Evolutionary conservation across 164 flowering plant species (phyloP), one percentile per base, ranked within the genome.

Genomic region (Kingdonia uniflora): DNA sequence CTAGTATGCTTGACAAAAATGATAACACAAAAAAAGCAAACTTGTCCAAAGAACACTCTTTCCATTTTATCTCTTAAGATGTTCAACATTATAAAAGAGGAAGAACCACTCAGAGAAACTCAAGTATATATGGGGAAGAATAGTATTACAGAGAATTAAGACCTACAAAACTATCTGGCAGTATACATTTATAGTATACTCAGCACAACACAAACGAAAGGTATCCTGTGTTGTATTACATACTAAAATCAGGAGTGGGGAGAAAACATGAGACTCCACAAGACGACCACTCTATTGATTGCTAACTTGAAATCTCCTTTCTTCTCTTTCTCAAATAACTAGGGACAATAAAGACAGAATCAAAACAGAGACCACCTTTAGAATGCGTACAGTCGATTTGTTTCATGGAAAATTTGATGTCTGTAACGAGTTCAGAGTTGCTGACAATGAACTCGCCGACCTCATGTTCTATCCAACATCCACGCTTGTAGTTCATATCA

Each of bases 371-470:
- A 1, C 95, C 95, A 19, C 88, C 95, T 74, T 87, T 87, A 5
- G 84, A 73, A 54, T 87, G 96, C 8, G 91, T 87, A 67, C 95
- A 87, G 58, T 87, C 95, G 35, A 87, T 87, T 63, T 87, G 96
- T 41, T 65, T 66, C 87, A 87, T 72, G 11, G 92, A 87, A 42
- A 81, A 84, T 49, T 76, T 84, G 52, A 87, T 56, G 59, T 70
- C 74, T 25, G 66, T 68, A 0, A 66, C 59, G 5, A 37, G 21
- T 11, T 62, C 53, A 0, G 69, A 38, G 23, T 69, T 58, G 1
- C 52, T 60, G 10, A 87, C 77, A 1, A 61, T 26, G 52, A 87
- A 84, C 49, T 80, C 82, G 15, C 96, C 96, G 0, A 70, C 87
- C 56, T 80, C 65, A 56, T 80, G 72, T 23, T 61, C 52, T n/a